Evolutionary conservation across 2,329 filamentous ascomycete genomes (phyloP), one percentile per base, ranked within the genome.

Genomic region (Aureobasidium sp.): DNA sequence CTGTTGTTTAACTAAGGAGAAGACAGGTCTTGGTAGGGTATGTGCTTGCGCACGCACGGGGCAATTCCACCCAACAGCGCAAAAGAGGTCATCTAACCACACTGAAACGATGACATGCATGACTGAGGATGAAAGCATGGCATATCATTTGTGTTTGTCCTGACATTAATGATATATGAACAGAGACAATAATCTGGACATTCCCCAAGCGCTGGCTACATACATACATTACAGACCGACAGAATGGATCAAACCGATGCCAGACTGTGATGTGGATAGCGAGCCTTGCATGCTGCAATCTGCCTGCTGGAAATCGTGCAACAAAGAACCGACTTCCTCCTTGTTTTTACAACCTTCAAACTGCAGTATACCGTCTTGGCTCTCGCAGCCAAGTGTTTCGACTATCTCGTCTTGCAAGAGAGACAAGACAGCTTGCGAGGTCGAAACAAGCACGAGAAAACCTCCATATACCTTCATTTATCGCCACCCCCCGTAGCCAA

Each of bases 1-100:
- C 32, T 48, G 27, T 17, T 10, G 44, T 48, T 48, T 48, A 27
- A 27, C 44, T 16, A 48, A 37, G 44, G 42, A 27, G 32, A 27
- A 48, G 32, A 37, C 44, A 25, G n/a, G 32, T 37, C 44, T 48
- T 27, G 44, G 44, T 35, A 34, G 27, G 41, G 44, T 35, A 35
- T 21, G 44, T 37, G 32, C 35, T 38, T 38, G 35, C 17, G 16
- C 21, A 21, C 44, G 44, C 44, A 48, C 42, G 32, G 32, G 16
- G 44, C 44, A 21, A 24, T 37, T 21, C 24, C n/a, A 12, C 22
- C 17, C 42, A 47, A 25, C 42, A 47, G 42, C 30, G 42, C 42
- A 11, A 48, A 14, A 12, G 44, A 17, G n/a, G 17, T 30, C 32
- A 27, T 37, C 30, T 19, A 27, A 34, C 5, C n/a, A 37, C 44